Percentiles rank a stretch among this genome's conserved stretches.
phyloP scores from a whole-genome alignment of 1,284 basidiomycete genomes.

The Termitomyces sp. region DNA sequence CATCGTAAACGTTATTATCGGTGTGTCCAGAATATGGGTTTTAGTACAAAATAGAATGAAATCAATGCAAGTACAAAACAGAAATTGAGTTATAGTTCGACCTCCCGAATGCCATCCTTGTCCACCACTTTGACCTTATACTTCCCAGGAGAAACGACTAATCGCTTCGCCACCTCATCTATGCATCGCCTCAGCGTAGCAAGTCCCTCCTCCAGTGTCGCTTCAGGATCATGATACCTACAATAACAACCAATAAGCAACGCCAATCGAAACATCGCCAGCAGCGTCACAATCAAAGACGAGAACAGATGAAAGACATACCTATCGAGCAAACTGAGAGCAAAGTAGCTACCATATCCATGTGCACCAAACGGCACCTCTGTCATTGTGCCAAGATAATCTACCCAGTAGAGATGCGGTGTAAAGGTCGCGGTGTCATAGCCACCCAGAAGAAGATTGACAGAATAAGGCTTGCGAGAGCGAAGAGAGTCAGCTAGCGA shows the following conservation, averaged over 20 bases:
- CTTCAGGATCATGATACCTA: constrained; percentile 84
- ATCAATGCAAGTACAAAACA: constrained; percentile 12
- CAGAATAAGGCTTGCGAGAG: constrained; percentile 83
- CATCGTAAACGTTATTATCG: too few relatives aligned
- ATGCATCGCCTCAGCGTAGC: constrained; percentile 83
- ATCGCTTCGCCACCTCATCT: constrained; percentile 80
- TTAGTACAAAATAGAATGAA: constrained; percentile 9
- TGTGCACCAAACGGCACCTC: constrained; percentile 93
- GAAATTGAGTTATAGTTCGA: constrained; percentile 50
- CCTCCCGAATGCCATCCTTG: constrained; percentile 79
- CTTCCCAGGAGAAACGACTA: constrained; percentile 76
- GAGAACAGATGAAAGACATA: constrained; percentile 35
- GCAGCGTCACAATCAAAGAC: not conserved
- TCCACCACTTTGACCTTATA: constrained; percentile 92
- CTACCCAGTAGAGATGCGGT: constrained; percentile 92
- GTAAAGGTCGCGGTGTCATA: constrained; percentile 69
- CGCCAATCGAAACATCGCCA: not conserved
- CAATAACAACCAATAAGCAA: constrained; percentile 17
- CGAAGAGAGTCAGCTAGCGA: constrained; percentile 87
- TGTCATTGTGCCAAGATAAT: constrained; percentile 89
- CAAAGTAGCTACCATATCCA: constrained; percentile 93
- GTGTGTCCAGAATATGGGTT: not conserved
- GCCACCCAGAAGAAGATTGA: constrained; percentile 91
- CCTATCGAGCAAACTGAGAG: constrained; percentile 87
- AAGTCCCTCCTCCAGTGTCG: constrained; percentile 79